phyloP scores from a whole-genome alignment of 2,329 filamentous ascomycete species.

The Arthroderma sp. region DNA sequence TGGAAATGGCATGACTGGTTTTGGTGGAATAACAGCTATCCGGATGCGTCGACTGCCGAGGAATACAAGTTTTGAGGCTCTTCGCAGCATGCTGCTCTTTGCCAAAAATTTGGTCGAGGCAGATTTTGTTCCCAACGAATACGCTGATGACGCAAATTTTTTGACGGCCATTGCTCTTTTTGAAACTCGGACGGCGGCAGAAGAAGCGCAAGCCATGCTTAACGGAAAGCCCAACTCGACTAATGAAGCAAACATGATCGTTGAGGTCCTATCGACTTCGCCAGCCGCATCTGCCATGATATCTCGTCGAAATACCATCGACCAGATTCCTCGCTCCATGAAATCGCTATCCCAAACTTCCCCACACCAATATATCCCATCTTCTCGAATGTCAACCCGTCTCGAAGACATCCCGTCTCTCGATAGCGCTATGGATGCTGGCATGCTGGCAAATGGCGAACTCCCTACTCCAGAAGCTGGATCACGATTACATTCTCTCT shows the following conservation, averaged over 20 bases:
- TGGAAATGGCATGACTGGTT: conserved; percentile 13
- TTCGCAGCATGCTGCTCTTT: conserved; percentile 53
- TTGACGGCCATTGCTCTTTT: conserved; percentile 48
- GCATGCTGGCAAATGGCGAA: conserved; percentile 32
- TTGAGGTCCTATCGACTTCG: conserved; percentile 37
- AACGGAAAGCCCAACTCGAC: conserved; percentile 50
- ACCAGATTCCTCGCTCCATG: conserved; percentile 25
- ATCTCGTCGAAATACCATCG: conserved; percentile 40
- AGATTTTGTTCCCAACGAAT: conserved; percentile 43
- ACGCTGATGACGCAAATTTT: conserved; percentile 44
- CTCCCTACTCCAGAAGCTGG: conserved; percentile 39
- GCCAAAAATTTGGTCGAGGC: conserved; percentile 49
- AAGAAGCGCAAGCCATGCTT: conserved; percentile 46
- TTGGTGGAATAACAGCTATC: conserved; percentile 29
- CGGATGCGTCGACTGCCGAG: conserved; percentile 47
- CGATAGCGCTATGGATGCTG: conserved; percentile 1
- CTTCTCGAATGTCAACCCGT: conserved; percentile 5
- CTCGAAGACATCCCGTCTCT: conserved; percentile 3
- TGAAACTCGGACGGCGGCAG: conserved; percentile 41
- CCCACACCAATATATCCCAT: conserved; percentile 26
- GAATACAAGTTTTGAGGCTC: conserved; percentile 44
- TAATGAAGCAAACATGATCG: conserved; percentile 46
- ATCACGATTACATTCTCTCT: conserved; percentile 41
- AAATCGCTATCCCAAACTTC: conserved; percentile 12
- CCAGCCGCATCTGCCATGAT: conserved; percentile 15